Percentiles rank a stretch among this genome's conserved stretches.
phyloP scores from a whole-genome alignment of 2,329 filamentous ascomycete genomes.

The Exserohilum rostratum region DNA sequence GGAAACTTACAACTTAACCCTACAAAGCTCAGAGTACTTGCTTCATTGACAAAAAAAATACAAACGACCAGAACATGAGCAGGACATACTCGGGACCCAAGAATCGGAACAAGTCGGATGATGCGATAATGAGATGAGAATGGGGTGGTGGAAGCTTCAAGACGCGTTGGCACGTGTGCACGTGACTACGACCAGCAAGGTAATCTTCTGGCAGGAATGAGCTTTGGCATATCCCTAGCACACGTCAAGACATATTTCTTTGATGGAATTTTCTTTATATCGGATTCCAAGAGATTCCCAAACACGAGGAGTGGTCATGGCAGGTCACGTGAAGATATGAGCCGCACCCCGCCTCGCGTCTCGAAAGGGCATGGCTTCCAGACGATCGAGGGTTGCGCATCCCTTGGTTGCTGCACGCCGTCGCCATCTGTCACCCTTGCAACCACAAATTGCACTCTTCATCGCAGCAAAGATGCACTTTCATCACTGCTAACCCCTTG shows the following conservation, averaged over 20 bases:
- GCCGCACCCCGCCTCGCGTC: constrained; percentile 14
- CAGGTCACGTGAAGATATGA: constrained; percentile 18
- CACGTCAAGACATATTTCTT: background rate
- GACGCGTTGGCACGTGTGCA: background rate
- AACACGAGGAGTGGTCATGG: no score
- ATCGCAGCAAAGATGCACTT: constrained; percentile 22
- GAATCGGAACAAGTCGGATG: background rate
- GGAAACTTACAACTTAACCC: background rate
- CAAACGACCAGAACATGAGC: background rate
- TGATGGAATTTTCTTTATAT: background rate
- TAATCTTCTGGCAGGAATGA: background rate
- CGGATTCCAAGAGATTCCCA: background rate
- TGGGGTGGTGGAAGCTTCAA: background rate
- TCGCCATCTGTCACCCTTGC: constrained; percentile 25
- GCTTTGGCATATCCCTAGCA: background rate
- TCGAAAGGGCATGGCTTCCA: constrained; percentile 30
- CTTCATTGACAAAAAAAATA: background rate
- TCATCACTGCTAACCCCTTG: constrained; percentile 33
- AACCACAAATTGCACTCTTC: constrained; percentile 26
- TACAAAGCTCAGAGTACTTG: background rate
- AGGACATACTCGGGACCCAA: background rate
- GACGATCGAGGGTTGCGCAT: constrained; percentile 26
- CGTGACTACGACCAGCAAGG: background rate
- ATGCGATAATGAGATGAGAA: background rate
- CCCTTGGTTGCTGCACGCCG: constrained; percentile 32